Conservation (phyloP, 257 asterid species). For the Leonotis leonurus region DNA sequence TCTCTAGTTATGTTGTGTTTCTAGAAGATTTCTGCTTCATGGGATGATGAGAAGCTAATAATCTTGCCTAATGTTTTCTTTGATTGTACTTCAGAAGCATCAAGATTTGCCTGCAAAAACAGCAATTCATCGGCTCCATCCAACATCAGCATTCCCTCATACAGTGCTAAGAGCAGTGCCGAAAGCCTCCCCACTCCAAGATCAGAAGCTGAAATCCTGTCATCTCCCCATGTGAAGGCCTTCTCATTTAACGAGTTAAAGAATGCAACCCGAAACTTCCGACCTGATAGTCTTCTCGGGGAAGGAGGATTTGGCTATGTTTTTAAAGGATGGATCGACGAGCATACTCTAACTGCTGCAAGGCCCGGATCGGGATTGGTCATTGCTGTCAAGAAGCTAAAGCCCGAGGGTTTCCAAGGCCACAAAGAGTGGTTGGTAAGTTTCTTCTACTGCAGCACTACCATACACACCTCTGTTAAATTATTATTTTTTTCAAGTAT, state of each 20-base stretch:
- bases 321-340: slow-evolving; percentile 95
- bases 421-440: slow-evolving; percentile 99
- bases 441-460: not conserved
- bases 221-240: slow-evolving; percentile 70
- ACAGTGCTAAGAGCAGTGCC: slow-evolving; percentile 48
- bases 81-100: slow-evolving; percentile 37
- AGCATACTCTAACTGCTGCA: slow-evolving; percentile 55
- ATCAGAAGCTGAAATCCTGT: slow-evolving; percentile 74
- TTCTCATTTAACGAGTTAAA: slow-evolving; percentile 70
- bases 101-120: slow-evolving; percentile 37
- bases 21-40: not conserved
- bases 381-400: slow-evolving; percentile 88
- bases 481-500: not conserved
- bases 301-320: slow-evolving; percentile 98
- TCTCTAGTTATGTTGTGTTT: not conserved
- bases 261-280: slow-evolving; percentile 81
- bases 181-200: slow-evolving; percentile 79
- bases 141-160: slow-evolving; percentile 42
- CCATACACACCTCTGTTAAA: not conserved
- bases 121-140: slow-evolving; percentile 46
- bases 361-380: slow-evolving; percentile 87
- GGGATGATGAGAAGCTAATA: not conserved
- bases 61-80: not conserved
- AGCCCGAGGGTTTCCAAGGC: slow-evolving; percentile 97
- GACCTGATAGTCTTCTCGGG: slow-evolving; percentile 91